Base-by-base conservation (phyloP, 169 alveolate genomes). In the Eimeria falciformis region DNA sequence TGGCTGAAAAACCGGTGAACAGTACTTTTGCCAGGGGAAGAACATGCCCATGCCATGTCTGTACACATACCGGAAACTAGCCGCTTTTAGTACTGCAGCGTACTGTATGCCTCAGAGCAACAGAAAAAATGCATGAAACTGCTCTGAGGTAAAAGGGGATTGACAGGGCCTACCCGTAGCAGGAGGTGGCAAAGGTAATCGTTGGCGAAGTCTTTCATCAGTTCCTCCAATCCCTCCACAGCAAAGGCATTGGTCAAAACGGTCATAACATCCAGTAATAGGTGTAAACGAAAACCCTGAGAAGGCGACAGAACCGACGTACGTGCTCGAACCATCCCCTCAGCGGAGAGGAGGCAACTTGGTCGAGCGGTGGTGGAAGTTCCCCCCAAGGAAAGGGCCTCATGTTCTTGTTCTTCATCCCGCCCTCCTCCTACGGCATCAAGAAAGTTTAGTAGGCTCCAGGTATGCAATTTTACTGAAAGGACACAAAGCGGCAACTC, bases 41-140 rank as follows among this genome's bases (percentile, higher is more conserved):
- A 43, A 77, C 25, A 29, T 77, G 86, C 14, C 45, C 7, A 12
- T 77, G 86, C 86, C 86, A 77, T 27, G 45, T 40, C 86, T 77
- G 86, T 50, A 53, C 58, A 77, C 66, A 77, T 11, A 2, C 33
- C 40, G 2, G 40, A 33, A 33, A 33, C 40, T 33, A 33, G 40
- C 40, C 40, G 0, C 4, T 33, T 33, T 33, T 33, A 33, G 40
- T 1, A 33, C 40, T 33, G 40, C 40, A 33, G 0, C 0, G 40
- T 33, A 33, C 40, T 33, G 40, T 33, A 33, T 33, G 40, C 40
- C 40, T 33, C 40, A 33, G 40, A 33, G 40, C 40, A 33, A 33
- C 40, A 33, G 40, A 33, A 33, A 2, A 33, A 33, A 2, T 33
- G 40, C 40, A 33, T 33, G 2, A 33, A 33, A 33, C 40, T 33